Base-by-base conservation (phyloP, 441 rosid species). In the Biscutella laevigata region DNA sequence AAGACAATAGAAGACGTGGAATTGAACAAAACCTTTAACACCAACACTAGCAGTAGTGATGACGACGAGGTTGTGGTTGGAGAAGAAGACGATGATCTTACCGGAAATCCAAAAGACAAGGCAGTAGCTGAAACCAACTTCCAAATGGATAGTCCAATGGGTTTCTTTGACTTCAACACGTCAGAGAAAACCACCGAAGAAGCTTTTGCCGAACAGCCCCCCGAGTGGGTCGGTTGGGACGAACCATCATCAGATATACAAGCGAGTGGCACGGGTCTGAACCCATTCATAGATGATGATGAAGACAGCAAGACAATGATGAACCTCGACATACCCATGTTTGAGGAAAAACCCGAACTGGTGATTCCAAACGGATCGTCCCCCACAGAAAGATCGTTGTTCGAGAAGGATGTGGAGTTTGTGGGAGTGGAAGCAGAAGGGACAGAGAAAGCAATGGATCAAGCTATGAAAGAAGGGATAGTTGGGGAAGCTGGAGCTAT, bases 31-130 rank as follows among this genome's bases (percentile, higher is more conserved):
- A 17, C 51, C 48, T 47, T 33, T 13, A 80, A 84, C 32, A 70
- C 73, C 69, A 70, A 73, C 44, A 85, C 80, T 40, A 86, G 84
- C 71, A 77, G 88, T 68, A 75, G 90, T 40, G 79, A 90, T 48
- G 89, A 86, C 68, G 98, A 91, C 43, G 99, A 84, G 71, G 97
- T 89, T 55, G 88, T 94, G 45, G 92, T 89, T 53, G 97, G 96
- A 61, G 89, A 87, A 28, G 94, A 89, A 45, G 95, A 83, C 9
- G 95, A 83, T 14, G 95, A 84, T 13, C 33, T 66, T 25, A 59
- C 41, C 1, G 11, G 29, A 54, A 43, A 37, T 30, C 25, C 38
- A 22, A 38, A 53, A 50, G 66, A 79, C 59, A 67, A 1, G 71
- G 65, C 55, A 42, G 37, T 73, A 36, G 48, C 70, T 29, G 44